Evolutionary conservation across 345 rosid genomes (phyloP).

Genomic region (Brassica nigra): DNA sequence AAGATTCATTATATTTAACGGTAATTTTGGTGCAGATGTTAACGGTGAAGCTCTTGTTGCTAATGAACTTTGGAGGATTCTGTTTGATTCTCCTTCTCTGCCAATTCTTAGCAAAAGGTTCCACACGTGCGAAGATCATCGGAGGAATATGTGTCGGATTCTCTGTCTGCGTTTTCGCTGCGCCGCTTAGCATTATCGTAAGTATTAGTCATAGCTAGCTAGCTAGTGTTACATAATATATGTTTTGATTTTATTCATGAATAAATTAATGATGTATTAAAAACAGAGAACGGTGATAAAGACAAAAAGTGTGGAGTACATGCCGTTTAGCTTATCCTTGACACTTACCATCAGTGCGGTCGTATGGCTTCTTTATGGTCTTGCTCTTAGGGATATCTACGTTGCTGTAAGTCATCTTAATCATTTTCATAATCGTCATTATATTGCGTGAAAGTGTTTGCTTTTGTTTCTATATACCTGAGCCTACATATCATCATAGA

Average conservation of each 20-base stretch:
- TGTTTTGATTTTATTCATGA: background rate
- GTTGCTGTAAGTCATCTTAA: conserved; percentile 48
- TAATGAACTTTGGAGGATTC: conserved; percentile 56
- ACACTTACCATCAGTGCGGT: conserved; percentile 59
- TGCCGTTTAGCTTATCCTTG: conserved; percentile 61
- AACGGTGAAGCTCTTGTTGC: conserved; percentile 51
- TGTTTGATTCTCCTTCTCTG: conserved; percentile 48
- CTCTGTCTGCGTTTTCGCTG: conserved; percentile 59
- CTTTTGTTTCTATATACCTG: conserved; percentile 39
- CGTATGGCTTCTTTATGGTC: conserved; percentile 60
- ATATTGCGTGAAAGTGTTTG: conserved; percentile 20
- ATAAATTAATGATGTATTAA: background rate
- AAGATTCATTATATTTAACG: background rate
- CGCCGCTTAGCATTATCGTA: conserved; percentile 66
- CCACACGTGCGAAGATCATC: conserved; percentile 46
- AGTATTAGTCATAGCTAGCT: conserved; percentile 7
- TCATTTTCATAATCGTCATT: conserved; percentile 17
- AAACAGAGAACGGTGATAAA: conserved; percentile 50
- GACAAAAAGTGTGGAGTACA: conserved; percentile 70
- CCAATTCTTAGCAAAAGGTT: conserved; percentile 49
- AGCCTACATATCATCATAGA: conserved; percentile 29
- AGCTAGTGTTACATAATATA: background rate
- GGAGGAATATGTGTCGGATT: conserved; percentile 61
- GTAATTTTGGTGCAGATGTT: conserved; percentile 43
- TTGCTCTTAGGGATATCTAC: conserved; percentile 49